Evolutionary conservation across 768 basidiomycete genomes (phyloP).

Genomic region (Austroboletus eburneus): DNA sequence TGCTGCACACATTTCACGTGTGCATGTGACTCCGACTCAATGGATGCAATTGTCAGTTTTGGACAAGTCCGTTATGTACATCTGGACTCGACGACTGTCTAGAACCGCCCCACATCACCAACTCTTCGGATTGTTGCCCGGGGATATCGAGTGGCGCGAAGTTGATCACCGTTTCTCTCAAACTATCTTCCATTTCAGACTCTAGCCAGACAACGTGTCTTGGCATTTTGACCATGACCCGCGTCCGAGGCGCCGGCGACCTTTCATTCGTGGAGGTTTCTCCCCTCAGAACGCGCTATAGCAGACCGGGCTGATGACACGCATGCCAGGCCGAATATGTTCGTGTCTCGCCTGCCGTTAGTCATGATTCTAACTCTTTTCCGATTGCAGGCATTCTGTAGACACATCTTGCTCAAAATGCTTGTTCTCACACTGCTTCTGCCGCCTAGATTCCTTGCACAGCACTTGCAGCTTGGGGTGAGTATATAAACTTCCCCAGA

Average conservation of each 20-base stretch:
- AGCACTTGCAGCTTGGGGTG: background rate
- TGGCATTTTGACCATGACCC: background rate
- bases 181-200: background rate
- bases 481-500: constrained; percentile 13
- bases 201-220: background rate
- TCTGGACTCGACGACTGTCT: background rate
- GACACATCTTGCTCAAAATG: constrained; percentile 1
- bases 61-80: background rate
- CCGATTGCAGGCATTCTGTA: background rate
- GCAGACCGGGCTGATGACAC: background rate
- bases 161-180: background rate
- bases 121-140: constrained; percentile 4
- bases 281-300: constrained; percentile 1
- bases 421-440: constrained; percentile 1
- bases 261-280: background rate
- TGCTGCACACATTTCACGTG: background rate
- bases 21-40: background rate
- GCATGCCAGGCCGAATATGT: background rate
- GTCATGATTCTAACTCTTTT: background rate
- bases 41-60: background rate
- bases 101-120: background rate
- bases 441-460: background rate
- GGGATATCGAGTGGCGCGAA: background rate
- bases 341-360: constrained; percentile 1
- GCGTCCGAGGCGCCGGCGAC: background rate